These are phyloP conservation scores for Geranium rotundifolium DNA, from an alignment of 345 rosid genomes.

Conservation along the genomic window DNA sequence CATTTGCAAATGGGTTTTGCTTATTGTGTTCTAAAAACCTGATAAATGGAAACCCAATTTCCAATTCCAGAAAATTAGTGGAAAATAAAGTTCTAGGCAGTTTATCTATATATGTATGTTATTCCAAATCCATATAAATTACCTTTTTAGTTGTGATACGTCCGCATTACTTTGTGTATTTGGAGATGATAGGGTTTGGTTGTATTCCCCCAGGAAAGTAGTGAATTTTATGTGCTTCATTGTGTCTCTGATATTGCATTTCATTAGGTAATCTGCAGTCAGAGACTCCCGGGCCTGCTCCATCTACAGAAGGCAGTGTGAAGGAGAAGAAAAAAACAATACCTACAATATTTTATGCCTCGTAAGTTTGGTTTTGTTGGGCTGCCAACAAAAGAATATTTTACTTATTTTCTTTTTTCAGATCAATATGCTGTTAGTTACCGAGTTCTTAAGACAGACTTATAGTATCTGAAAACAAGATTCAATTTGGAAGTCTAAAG, in stretches of 20 bases:
- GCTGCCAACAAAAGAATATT: background rate
- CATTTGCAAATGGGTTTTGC: slow-evolving; percentile 1
- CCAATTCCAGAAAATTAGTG: background rate
- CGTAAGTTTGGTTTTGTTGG: slow-evolving; percentile 38
- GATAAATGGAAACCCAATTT: background rate
- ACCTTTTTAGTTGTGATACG: too few relatives aligned
- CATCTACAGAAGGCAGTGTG: slow-evolving; percentile 25
- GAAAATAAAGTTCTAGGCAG: background rate
- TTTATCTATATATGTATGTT: too few relatives aligned
- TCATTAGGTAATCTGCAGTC: slow-evolving; percentile 29
- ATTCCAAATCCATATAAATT: too few relatives aligned
- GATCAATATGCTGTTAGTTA: background rate
- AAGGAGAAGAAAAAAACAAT: slow-evolving; percentile 35
- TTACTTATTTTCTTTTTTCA: background rate
- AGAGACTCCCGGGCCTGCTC: slow-evolving; percentile 22
- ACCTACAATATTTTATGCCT: slow-evolving; percentile 64
- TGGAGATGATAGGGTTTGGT: background rate
- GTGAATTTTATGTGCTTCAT: background rate
- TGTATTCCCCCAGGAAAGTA: background rate
- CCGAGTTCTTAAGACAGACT: background rate
- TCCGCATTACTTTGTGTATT: background rate
- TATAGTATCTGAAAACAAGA: background rate
- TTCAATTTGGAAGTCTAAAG: too few relatives aligned
- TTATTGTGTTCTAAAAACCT: background rate
- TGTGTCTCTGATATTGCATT: background rate